Base-by-base conservation (phyloP, 2,329 filamentous ascomycete species). In the Fusarium sp. region DNA sequence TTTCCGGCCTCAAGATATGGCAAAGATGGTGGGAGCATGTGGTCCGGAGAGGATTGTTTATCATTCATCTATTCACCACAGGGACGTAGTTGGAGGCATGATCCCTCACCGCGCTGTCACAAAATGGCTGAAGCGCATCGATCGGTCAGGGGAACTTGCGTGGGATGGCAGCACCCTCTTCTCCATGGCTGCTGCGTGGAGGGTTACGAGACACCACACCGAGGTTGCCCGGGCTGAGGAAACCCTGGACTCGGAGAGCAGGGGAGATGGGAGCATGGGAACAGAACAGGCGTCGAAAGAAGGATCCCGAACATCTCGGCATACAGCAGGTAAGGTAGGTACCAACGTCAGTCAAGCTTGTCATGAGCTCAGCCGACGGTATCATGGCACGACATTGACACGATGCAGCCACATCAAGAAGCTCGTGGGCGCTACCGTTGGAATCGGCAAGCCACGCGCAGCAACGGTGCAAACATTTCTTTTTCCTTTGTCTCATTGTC, bases 121-220 rank as follows among this genome's bases (percentile, higher is more conserved):
- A 57, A 42, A 31, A 44, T 63, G 64, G 42, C 38, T 59, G 60
- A 61, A 58, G 57, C 31, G 67, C 57, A 53, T 38, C 68, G 68
- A 70, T 70, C 64, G 68, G 61, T 60, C 68, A 70, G 68, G 68
- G 68, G 68, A 70, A 68, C 56, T 40, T 68, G 64, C 68, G 61
- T 62, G 68, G 68, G 68, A 71, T 70, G 64, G 38, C 42, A 65
- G 54, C 68, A 68, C 64, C 68, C 64, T 61, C 46, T 57, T 59
- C 10, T 6, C 33, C 31, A 10, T 18, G 42, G 56, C 27, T 59
- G 57, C 64, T 70, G 68, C 38, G 64, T 13, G 44, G 61, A 70
- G 68, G 64, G 68, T 70, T 70, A 54, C 68, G 61, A 61, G 62
- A 56, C 65, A 66, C 61, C 58, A 70, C 68, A 71, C 68, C 61